Conservation (phyloP, 2,329 filamentous ascomycete genomes). For the Apiospora hydei region DNA sequence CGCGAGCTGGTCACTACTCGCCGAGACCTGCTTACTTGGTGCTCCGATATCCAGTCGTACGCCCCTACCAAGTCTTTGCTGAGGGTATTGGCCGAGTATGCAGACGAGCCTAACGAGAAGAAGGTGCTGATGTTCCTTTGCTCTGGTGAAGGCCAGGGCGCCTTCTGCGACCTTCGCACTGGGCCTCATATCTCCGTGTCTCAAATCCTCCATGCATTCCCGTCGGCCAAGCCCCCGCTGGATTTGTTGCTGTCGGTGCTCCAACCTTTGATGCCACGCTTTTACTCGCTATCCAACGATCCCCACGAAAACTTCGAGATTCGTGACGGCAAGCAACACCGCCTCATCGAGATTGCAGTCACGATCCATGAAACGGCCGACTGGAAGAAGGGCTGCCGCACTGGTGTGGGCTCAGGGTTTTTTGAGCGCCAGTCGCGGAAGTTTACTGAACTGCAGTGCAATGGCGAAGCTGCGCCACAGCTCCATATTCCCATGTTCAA, state of each 20-base stretch:
- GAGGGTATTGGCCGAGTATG: constrained; percentile 85
- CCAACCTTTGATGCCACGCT: constrained; percentile 92
- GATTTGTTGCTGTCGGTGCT: constrained; percentile 81
- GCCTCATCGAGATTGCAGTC: constrained; percentile 94
- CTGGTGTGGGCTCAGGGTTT: constrained; percentile 91
- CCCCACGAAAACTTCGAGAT: constrained; percentile 78
- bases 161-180: constrained; percentile 93
- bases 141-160: constrained; percentile 87
- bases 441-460: constrained; percentile 72
- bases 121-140: constrained; percentile 87
- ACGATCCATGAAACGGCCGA: constrained; percentile 88
- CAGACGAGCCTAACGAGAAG: constrained; percentile 80
- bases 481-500: constrained; percentile 96
- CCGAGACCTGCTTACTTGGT: constrained; percentile 94
- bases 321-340: constrained; percentile 73
- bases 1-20: constrained; percentile 90
- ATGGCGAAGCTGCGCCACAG: constrained; percentile 64
- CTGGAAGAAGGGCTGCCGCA: constrained; percentile 76
- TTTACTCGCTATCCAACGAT: constrained; percentile 98
- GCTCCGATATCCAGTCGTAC: constrained; percentile 90
- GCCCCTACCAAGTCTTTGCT: constrained; percentile 89
- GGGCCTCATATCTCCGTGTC: constrained; percentile 84
- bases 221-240: constrained; percentile 87
- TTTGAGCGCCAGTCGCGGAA: constrained; percentile 83
- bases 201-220: constrained; percentile 90